Evolutionary conservation across 768 basidiomycete species (phyloP).

Genomic region (Gyrodon lividus): DNA sequence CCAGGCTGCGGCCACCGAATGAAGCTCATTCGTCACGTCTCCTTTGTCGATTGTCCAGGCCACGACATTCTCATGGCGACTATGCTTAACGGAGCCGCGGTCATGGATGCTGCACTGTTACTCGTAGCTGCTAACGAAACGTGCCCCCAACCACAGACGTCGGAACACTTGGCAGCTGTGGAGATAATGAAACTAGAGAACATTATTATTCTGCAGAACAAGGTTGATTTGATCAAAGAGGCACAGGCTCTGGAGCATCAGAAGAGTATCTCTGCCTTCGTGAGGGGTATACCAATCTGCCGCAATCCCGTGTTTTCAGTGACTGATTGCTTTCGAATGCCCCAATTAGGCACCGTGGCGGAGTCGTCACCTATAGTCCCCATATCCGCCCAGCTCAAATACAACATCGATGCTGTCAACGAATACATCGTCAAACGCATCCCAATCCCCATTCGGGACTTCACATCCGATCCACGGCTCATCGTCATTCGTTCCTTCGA

Average conservation of each 20-base stretch:
- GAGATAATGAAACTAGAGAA: constrained; percentile 99
- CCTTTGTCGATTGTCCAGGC: constrained; percentile 96
- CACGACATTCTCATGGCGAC: constrained; percentile 99
- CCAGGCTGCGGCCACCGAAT: constrained; percentile 88
- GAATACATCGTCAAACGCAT: constrained; percentile 98
- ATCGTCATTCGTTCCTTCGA: constrained; percentile 99
- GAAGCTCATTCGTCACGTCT: constrained; percentile 94
- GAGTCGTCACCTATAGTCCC: constrained; percentile 97
- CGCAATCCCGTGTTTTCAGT: not conserved
- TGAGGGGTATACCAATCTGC: constrained; percentile 64
- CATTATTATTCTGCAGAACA: constrained; percentile 98
- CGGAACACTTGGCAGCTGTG: constrained; percentile 96
- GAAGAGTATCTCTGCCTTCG: constrained; percentile 93
- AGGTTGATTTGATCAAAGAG: constrained; percentile 98
- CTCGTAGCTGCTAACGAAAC: constrained; percentile 98
- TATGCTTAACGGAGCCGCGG: constrained; percentile 99
- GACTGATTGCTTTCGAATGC: not conserved
- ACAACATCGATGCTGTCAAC: constrained; percentile 99
- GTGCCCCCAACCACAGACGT: constrained; percentile 98
- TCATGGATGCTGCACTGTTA: constrained; percentile 98
- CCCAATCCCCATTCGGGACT: constrained; percentile 92
- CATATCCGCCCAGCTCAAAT: constrained; percentile 97
- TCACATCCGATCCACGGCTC: constrained; percentile 84
- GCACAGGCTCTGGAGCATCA: constrained; percentile 92
- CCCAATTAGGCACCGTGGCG: constrained; percentile 80